These are phyloP conservation scores for Boletus subparvulus DNA, from an alignment of 768 basidiomycete species.

Conservation along the genomic window DNA sequence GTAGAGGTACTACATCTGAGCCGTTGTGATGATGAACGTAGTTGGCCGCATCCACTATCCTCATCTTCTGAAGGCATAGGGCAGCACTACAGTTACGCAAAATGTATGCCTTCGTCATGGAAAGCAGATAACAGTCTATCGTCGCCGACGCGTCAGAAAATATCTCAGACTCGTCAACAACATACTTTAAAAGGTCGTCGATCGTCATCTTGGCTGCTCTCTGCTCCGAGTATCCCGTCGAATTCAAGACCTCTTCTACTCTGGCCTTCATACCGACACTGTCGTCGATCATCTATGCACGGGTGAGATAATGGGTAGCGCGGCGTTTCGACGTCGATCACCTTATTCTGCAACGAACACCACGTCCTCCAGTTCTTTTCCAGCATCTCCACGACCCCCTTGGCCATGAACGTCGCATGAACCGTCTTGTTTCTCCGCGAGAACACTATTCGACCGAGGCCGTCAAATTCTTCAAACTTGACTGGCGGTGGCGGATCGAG, in stretches of 20 bases:
- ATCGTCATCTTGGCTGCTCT: constrained; percentile 93
- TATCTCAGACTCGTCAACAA: not conserved
- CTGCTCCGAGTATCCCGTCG: constrained; percentile 70
- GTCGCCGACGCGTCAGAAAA: not conserved
- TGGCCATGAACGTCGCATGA: constrained; percentile 88
- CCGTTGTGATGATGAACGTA: not conserved
- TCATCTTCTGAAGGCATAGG: not conserved
- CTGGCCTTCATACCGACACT: constrained; percentile 65
- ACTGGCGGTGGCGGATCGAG: constrained; percentile 94
- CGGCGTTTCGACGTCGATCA: constrained; percentile 19
- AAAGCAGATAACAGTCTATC: constrained; percentile 70
- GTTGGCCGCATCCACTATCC: no score
- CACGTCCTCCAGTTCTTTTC: constrained; percentile 93
- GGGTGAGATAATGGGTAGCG: not conserved
- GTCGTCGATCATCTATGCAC: constrained; percentile 62
- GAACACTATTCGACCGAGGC: constrained; percentile 88
- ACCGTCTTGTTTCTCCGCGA: constrained; percentile 87
- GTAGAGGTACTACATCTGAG: not conserved
- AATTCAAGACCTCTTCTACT: constrained; percentile 70
- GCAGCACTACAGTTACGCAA: constrained; percentile 41
- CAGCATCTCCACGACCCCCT: constrained; percentile 92
- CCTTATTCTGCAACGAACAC: constrained; percentile 78
- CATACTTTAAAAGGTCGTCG: constrained; percentile 86
- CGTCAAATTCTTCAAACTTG: constrained; percentile 97
- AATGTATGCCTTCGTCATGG: constrained; percentile 73